A percentile compares a stretch with the other conserved stretches of the same genome.
These are phyloP conservation scores for Hymenoscyphus scutula DNA, from an alignment of 2,329 filamentous ascomycete genomes.

Conservation along the genomic window DNA sequence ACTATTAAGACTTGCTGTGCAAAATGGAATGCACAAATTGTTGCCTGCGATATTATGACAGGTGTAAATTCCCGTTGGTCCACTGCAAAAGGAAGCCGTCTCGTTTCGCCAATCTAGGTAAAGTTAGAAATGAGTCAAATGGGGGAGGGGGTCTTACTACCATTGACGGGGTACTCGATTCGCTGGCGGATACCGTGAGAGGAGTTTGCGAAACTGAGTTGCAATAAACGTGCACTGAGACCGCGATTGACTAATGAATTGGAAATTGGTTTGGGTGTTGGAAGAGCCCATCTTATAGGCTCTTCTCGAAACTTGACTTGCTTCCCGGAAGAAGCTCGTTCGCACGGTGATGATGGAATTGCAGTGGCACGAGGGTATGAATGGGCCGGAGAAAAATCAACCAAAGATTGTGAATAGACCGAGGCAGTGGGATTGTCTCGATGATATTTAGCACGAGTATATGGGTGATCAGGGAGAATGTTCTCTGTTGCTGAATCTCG, in stretches of 20 bases:
- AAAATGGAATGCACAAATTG: conserved; percentile 55
- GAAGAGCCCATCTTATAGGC: neutral
- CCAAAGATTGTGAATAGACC: too few species aligned
- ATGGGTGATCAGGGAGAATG: too few species aligned
- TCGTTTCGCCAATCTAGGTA: conserved; percentile 36
- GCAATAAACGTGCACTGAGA: conserved; percentile 29
- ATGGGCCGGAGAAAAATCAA: too few species aligned
- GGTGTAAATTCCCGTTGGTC: conserved; percentile 32
- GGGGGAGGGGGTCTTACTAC: conserved; percentile 15
- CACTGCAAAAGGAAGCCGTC: conserved; percentile 34
- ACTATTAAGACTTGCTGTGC: conserved; percentile 64
- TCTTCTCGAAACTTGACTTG: neutral
- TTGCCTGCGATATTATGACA: conserved; percentile 28
- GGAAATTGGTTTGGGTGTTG: conserved; percentile 26
- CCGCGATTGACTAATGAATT: conserved; percentile 26
- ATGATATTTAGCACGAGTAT: too few species aligned
- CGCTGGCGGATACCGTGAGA: conserved; percentile 22
- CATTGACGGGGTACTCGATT: conserved; percentile 33
- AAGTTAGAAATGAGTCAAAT: neutral
- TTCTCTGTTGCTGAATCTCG: neutral
- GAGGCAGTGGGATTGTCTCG: too few species aligned
- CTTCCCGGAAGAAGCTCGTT: conserved; percentile 12
- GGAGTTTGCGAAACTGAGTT: conserved; percentile 25
- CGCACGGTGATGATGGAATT: conserved; percentile 27
- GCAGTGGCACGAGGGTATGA: conserved; percentile 8